Evolutionary conservation across 495 filamentous ascomycete genomes (phyloP), one percentile per base, ranked within the genome.

Genomic region (Daldinia decipiens): DNA sequence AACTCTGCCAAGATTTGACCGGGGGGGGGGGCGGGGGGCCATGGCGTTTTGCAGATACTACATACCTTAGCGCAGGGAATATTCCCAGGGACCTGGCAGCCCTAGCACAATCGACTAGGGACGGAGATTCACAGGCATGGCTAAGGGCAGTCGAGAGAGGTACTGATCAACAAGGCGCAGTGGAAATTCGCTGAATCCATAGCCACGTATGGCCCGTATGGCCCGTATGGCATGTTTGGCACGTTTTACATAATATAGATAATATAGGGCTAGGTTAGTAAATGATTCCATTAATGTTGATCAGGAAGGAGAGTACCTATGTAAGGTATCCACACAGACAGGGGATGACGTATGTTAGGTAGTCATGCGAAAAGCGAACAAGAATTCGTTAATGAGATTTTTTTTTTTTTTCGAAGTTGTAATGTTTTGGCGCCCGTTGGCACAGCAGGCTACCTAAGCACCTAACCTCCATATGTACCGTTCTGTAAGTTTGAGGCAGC

Each of bases 11-110:
- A 56, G 53, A 56, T 36, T 36, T 8, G 2, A 36, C 53, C 1
- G 2, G 31, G 31, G 17, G 2, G 13, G 19, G 17, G 24, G 2
- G 31, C 17, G 17, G 2, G 13, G 19, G 17, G 24, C 43, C 53
- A 56, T 19, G 56, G 36, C 56, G 56, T 43, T 59, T 59, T 24
- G 34, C 53, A 34, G 45, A 67, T 71, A 52, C 47, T 38, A 71
- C 68, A 53, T 34, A 71, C 68, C 58, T 34, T 67, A 62, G 34
- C 58, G 36, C 58, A 62, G 53, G 53, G 36, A 55, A 47, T 39
- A n/a, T 27, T 66, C 62, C 68, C 68, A 67, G 58, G 51, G 68
- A 62, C 68, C 68, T 45, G 68, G 68, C 68, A 66, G 58, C 62
- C 68, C 62, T 59, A 57, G 32, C 51, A 50, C 32, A 24, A 59